phyloP scores from a whole-genome alignment of 1,139 yeast species.

The Sugiyamaella pinicola region DNA sequence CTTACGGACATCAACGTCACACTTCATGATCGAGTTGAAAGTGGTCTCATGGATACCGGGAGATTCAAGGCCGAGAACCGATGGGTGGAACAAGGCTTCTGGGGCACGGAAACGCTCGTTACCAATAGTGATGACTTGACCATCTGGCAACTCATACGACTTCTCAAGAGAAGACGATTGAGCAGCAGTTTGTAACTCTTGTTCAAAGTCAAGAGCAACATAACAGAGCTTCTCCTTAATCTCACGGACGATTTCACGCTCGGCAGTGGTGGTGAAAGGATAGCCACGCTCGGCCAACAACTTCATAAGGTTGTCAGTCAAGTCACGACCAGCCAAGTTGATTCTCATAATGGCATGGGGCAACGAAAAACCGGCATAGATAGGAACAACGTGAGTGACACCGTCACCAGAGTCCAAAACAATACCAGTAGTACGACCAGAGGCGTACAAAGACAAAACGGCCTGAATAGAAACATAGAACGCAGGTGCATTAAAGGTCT shows the following conservation, averaged over 20 bases:
- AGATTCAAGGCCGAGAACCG: conserved; percentile 96
- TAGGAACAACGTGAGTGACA: conserved; percentile 99
- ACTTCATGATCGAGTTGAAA: conserved; percentile 98
- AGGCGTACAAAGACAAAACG: conserved; percentile 94
- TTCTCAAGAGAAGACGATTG: conserved; percentile 98
- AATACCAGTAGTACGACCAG: conserved; percentile 99
- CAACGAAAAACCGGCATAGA: conserved; percentile 98
- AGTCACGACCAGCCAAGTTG: conserved; percentile 99
- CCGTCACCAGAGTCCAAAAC: conserved; percentile 99
- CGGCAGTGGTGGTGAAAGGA: conserved; percentile 98
- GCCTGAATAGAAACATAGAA: conserved; percentile 99
- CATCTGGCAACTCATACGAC: conserved; percentile 99
- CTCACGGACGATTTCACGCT: conserved; percentile 99
- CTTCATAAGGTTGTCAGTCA: conserved; percentile 98
- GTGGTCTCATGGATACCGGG: conserved; percentile 99
- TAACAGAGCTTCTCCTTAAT: conserved; percentile 99
- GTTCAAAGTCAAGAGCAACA: conserved; percentile 95
- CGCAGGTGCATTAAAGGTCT: conserved; percentile 99
- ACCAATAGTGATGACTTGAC: conserved; percentile 99
- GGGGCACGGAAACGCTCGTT: conserved; percentile 99
- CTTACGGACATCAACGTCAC: conserved; percentile 99
- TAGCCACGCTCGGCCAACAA: conserved; percentile 98
- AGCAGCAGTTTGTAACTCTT: conserved; percentile 98
- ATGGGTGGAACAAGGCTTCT: conserved; percentile 99
- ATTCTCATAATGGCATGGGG: conserved; percentile 99